Evolutionary conservation across 768 basidiomycete genomes (phyloP), one percentile per base, ranked within the genome.

Genomic region (Collybia sp.): DNA sequence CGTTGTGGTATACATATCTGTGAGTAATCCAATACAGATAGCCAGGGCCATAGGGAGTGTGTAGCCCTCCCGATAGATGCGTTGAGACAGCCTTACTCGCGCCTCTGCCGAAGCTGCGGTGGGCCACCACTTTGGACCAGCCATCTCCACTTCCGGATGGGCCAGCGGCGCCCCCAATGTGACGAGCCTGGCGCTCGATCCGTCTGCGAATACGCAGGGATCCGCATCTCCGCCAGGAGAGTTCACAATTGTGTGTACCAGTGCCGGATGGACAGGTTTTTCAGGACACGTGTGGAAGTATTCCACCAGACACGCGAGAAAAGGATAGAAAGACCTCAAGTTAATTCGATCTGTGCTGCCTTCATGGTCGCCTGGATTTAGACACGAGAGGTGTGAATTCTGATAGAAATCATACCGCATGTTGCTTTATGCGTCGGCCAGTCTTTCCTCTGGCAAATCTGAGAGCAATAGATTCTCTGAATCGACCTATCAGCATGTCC

Each of bases 1-100:
- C 4, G 62, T 64, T 1, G 73, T 70, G 1, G 71, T 69, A 50
- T 72, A 74, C 31, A 76, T 62, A 48, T 68, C 54, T 54, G 42
- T 54, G 2, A 73, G 58, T 2, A 75, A 53, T 0, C 64, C 58
- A 8, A 74, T 32, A 34, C 61, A 59, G 6, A 64, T 53, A 6
- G 70, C 55, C 11, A 63, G 57, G 25, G 66, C 39, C 47, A 64
- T 60, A 2, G 67, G 64, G 2, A 71, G 58, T 5, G 65, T 50
- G 38, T 62, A 53, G 1, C 69, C 68, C 43, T 72, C 68, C 2
- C 55, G 57, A 1, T 54, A 6, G 46, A 74, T 63, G 5, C 71
- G 55, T 12, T 58, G 52, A 19, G 55, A 31, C 5, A 73, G 36
- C 36, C 68, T 71, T 12, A 18, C 16, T 2, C 63, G 62, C 6